These are phyloP conservation scores for Aureobasidium melanogenum DNA, from an alignment of 2,329 filamentous ascomycete species.

Conservation along the genomic window DNA sequence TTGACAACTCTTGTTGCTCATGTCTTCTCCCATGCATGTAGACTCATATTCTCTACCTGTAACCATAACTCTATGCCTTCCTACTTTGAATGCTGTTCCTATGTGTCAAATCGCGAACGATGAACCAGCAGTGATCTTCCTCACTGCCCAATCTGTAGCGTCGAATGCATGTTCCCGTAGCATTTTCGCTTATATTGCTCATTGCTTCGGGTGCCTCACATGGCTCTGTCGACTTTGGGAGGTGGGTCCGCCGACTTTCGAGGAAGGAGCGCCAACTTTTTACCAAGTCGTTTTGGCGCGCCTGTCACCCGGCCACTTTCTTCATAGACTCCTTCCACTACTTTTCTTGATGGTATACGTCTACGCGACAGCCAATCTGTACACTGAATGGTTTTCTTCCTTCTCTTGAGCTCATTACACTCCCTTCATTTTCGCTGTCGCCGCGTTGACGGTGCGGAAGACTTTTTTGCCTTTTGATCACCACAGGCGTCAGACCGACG, in stretches of 20 bases:
- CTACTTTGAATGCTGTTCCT: neutral
- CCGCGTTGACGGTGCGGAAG: neutral
- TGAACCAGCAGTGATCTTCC: neutral
- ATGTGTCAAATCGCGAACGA: neutral
- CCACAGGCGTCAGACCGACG: neutral
- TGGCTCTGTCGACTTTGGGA: neutral
- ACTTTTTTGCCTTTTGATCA: neutral
- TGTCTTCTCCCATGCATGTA: neutral
- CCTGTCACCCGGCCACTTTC: neutral
- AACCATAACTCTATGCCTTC: neutral
- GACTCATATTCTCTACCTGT: neutral
- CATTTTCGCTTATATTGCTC: neutral
- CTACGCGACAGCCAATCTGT: neutral
- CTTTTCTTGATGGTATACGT: neutral
- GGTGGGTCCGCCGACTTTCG: neutral
- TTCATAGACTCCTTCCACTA: neutral
- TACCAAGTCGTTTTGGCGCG: neutral
- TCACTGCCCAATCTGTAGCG: neutral
- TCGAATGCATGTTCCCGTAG: neutral
- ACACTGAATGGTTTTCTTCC: neutral
- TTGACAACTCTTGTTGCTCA: neutral
- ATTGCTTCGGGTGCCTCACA: neutral
- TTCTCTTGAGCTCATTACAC: neutral
- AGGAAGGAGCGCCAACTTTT: neutral
- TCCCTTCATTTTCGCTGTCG: neutral